phyloP scores from a whole-genome alignment of 305 asterid species.

The Fraxinus baroniana region DNA sequence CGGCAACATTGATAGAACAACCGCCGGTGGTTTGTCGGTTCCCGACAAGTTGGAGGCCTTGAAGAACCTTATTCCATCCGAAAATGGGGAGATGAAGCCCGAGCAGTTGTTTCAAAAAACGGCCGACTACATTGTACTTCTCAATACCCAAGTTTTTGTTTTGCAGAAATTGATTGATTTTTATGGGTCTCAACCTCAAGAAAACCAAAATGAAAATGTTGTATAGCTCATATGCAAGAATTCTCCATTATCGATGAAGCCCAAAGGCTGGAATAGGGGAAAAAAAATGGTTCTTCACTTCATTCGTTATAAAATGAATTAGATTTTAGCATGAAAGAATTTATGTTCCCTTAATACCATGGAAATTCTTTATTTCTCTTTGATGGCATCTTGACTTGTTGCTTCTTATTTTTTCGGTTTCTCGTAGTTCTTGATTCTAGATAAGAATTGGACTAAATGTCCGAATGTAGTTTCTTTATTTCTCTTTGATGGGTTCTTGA shows the following conservation, averaged over 20 bases:
- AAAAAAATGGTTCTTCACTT: neutral
- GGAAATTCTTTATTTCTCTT: neutral
- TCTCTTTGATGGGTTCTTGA: neutral
- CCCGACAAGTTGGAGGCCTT: constrained; percentile 73
- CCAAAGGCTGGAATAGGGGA: neutral
- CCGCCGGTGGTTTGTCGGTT: constrained; percentile 23
- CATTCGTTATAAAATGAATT: neutral
- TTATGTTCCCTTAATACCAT: neutral
- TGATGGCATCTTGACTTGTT: neutral
- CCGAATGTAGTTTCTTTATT: neutral
- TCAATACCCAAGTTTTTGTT: constrained; percentile 57
- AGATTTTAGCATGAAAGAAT: neutral
- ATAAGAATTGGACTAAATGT: neutral
- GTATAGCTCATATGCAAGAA: constrained; percentile 28
- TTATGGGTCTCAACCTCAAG: constrained; percentile 31
- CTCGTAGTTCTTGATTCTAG: neutral
- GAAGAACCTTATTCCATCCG: constrained; percentile 42
- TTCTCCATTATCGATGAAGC: neutral
- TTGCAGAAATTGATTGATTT: constrained; percentile 53
- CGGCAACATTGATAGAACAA: constrained; percentile 10
- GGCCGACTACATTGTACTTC: constrained; percentile 69
- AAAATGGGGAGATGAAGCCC: constrained; percentile 39
- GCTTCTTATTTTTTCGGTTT: neutral
- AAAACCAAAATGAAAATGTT: constrained; percentile 21
- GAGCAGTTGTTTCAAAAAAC: constrained; percentile 66